Percentiles rank a stretch among this genome's conserved stretches.
Evolutionary conservation across 768 basidiomycete species (phyloP).

Genomic region (Amanita inopinata): DNA sequence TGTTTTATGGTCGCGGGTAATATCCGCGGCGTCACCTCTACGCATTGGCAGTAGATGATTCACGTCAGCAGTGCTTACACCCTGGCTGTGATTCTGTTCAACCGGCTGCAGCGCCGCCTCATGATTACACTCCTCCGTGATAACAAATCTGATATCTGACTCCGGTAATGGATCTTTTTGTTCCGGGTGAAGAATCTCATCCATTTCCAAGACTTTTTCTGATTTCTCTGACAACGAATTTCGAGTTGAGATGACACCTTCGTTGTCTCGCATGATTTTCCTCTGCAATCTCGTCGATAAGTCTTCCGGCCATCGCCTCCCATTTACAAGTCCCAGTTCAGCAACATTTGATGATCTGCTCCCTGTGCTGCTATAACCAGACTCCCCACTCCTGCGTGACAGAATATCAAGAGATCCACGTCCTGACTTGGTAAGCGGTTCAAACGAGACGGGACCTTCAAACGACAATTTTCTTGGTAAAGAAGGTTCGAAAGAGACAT

Average conservation of each 20-base stretch:
- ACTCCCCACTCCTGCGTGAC: conserved; percentile 36
- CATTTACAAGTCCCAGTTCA: conserved; percentile 14
- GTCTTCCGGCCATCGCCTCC: conserved; percentile 10
- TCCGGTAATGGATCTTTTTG: conserved; percentile 1
- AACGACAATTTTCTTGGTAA: conserved; percentile 26
- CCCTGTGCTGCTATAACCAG: conserved; percentile 30
- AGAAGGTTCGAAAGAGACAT: conserved; percentile 30
- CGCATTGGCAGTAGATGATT: neutral
- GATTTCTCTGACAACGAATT: conserved; percentile 36
- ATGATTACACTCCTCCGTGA: conserved; percentile 5
- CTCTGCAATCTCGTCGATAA: conserved; percentile 1
- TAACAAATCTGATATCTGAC: conserved; percentile 4
- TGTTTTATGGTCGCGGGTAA: neutral
- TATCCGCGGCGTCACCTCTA: neutral
- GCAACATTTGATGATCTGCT: conserved; percentile 22
- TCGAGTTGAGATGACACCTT: conserved; percentile 30
- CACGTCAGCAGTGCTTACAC: neutral
- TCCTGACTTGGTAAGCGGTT: conserved; percentile 40
- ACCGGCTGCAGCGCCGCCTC: neutral
- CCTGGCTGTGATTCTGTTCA: neutral
- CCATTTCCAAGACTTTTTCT: conserved; percentile 13
- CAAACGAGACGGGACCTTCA: conserved; percentile 48
- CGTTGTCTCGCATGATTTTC: conserved; percentile 27
- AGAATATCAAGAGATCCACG: conserved; percentile 36
- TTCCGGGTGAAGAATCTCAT: neutral